Evolutionary conservation across 108 stramenopile species (phyloP).

Genomic region (Cyclotella choctawhatcheeana): DNA sequence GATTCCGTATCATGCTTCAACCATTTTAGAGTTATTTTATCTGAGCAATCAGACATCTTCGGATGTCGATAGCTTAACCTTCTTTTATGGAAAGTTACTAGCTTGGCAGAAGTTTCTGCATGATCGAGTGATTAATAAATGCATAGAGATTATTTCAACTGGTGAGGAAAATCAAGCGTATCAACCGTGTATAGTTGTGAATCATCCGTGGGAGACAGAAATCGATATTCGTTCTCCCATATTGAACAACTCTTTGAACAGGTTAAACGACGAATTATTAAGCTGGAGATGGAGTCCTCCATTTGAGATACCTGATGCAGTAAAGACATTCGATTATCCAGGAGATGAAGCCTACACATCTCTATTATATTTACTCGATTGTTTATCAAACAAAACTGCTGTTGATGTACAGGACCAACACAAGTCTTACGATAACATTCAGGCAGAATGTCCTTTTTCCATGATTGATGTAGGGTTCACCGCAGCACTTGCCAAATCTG

Average conservation of each 20-base stretch:
- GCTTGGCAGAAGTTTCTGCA: constrained; percentile 46
- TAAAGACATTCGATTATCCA: constrained; percentile 56
- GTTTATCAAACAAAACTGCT: constrained; percentile 17
- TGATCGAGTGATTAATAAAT: constrained; percentile 22
- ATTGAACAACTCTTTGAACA: constrained; percentile 39
- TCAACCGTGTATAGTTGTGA: constrained; percentile 28
- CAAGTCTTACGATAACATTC: constrained; percentile 15
- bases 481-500: constrained; percentile 53
- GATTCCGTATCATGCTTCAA: constrained; percentile 44
- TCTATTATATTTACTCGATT: constrained; percentile 52
- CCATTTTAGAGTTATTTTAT: constrained; percentile 48
- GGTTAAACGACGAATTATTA: constrained; percentile 26
- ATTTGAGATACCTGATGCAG: constrained; percentile 38
- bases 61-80: constrained; percentile 33
- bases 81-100: constrained; percentile 29
- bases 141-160: constrained; percentile 14
- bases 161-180: not conserved
- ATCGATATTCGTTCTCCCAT: constrained; percentile 42
- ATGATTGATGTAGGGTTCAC: constrained; percentile 65
- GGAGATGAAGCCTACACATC: constrained; percentile 47
- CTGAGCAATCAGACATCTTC: constrained; percentile 42
- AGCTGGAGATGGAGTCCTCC: constrained; percentile 28
- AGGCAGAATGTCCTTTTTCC: constrained; percentile 44
- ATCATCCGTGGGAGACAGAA: constrained; percentile 65
- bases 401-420: constrained; percentile 8